Conservation (phyloP, 2,329 filamentous ascomycete species). For the Apiospora saccharicola region DNA sequence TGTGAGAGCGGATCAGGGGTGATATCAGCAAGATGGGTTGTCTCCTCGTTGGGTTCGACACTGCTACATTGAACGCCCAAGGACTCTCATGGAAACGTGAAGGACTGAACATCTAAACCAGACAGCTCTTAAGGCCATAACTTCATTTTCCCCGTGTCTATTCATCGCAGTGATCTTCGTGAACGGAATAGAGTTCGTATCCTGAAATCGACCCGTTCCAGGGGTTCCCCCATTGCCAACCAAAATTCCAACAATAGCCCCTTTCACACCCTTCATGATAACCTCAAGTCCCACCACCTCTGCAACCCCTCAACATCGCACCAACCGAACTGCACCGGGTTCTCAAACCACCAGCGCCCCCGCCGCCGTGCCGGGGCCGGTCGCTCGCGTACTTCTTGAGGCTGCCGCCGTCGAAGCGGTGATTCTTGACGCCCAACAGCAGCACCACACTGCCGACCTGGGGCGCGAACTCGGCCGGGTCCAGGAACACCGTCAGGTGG, state of each 20-base stretch:
- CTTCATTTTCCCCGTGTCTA: not conserved
- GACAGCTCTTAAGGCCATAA: not conserved
- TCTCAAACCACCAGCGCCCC: slow-evolving; percentile 59
- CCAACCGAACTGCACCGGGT: slow-evolving; percentile 56
- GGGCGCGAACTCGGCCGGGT: slow-evolving; percentile 57
- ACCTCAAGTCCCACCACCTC: slow-evolving; percentile 51
- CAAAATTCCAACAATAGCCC: not conserved
- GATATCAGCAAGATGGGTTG: not conserved
- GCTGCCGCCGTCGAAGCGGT: slow-evolving; percentile 57
- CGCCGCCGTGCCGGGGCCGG: slow-evolving; percentile 33
- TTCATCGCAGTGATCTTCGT: not conserved
- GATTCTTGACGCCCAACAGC: slow-evolving; percentile 64
- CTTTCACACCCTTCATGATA: not conserved
- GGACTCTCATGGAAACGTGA: not conserved
- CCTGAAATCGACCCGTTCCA: not conserved
- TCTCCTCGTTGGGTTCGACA: not conserved
- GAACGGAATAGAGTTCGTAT: not conserved
- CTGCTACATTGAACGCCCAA: not conserved
- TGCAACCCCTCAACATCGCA: slow-evolving; percentile 56
- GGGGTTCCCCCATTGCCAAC: not conserved
- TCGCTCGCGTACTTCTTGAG: slow-evolving; percentile 53
- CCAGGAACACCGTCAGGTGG: slow-evolving; percentile 61
- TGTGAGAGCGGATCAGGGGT: not conserved
- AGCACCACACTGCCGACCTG: slow-evolving; percentile 57
- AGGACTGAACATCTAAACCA: not conserved